A percentile compares a stretch with the other conserved stretches of the same genome.
Conservation (phyloP, 495 filamentous ascomycete genomes). For the Aspergillus haitiensis region DNA sequence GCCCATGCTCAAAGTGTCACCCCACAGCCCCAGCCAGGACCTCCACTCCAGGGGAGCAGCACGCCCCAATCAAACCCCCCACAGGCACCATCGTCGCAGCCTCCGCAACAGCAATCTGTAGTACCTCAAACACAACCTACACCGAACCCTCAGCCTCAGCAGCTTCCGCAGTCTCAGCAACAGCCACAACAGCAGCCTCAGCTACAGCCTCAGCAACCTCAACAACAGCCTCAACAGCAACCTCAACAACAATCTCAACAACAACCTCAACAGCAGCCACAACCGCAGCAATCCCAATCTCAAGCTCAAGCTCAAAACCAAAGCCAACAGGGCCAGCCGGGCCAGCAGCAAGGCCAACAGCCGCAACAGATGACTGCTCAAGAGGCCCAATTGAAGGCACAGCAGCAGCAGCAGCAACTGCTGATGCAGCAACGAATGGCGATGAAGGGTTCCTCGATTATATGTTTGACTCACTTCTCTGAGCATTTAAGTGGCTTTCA, state of each 20-base stretch:
- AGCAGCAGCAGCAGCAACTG: conserved; percentile 46
- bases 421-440: conserved; percentile 53
- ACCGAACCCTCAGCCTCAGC: conserved; percentile 44
- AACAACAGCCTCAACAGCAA: conserved; percentile 32
- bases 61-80: conserved; percentile 53
- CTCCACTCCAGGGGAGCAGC: conserved; percentile 43
- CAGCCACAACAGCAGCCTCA: conserved; percentile 39
- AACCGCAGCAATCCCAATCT: conserved; percentile 27
- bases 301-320: conserved; percentile 26
- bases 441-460: conserved; percentile 57
- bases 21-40: conserved; percentile 57
- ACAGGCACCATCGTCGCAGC: conserved; percentile 40
- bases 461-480: conserved; percentile 67
- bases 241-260: conserved; percentile 38
- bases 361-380: conserved; percentile 43
- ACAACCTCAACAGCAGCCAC: conserved; percentile 42
- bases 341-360: conserved; percentile 43
- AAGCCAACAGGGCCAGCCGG: conserved; percentile 40
- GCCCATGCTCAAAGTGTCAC: conserved; percentile 49
- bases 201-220: conserved; percentile 40
- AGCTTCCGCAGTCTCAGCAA: conserved; percentile 35
- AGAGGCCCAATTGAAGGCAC: conserved; percentile 46
- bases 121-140: conserved; percentile 49
- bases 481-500: conserved; percentile 68
- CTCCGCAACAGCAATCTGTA: conserved; percentile 44